Conservation (phyloP, 805 yeast species). For the Monosporozyma siamensis region DNA sequence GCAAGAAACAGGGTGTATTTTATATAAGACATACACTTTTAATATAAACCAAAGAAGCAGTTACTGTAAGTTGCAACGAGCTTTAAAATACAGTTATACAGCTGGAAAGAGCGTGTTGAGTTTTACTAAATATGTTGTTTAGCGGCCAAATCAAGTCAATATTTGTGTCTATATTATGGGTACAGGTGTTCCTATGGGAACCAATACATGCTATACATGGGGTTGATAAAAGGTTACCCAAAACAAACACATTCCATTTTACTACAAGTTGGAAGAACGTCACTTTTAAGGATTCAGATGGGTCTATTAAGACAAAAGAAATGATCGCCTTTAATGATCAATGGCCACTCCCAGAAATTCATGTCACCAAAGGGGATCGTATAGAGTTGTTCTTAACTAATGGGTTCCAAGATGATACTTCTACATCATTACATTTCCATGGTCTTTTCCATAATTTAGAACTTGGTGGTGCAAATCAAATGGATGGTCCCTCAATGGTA, state of each 20-base stretch:
- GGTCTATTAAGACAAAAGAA: conserved; percentile 26
- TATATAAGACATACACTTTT: no score
- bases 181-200: background rate
- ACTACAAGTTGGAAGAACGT: conserved; percentile 49
- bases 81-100: no score
- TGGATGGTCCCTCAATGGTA: conserved; percentile 77
- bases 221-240: background rate
- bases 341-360: conserved; percentile 68
- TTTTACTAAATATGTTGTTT: no score
- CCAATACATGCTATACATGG: background rate
- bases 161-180: background rate
- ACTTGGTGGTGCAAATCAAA: conserved; percentile 33
- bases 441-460: conserved; percentile 62
- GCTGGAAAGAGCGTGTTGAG: no score
- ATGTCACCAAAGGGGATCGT: conserved; percentile 55
- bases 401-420: conserved; percentile 34
- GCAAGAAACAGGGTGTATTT: no score
- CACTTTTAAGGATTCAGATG: conserved; percentile 14
- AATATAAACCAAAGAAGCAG: no score
- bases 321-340: conserved; percentile 60
- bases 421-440: conserved; percentile 69
- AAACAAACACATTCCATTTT: conserved; percentile 45
- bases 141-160: no score
- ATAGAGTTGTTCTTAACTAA: conserved; percentile 52
- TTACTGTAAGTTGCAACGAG: no score